Evolutionary conservation across 805 yeast species (phyloP).

Genomic region (Saccharomyces paradoxus): DNA sequence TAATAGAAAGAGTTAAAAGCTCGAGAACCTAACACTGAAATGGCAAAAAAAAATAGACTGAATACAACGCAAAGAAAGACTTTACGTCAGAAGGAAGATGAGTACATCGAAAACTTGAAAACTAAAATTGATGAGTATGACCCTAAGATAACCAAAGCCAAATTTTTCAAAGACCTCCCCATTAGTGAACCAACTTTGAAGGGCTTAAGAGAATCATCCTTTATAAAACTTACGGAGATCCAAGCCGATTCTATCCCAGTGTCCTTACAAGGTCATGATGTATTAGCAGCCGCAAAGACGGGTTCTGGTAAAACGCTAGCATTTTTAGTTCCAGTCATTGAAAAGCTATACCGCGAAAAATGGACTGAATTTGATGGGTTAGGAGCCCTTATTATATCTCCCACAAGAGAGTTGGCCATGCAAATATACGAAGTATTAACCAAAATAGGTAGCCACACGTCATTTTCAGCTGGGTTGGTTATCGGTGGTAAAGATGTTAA

Average conservation of each 20-base stretch:
- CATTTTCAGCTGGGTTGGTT: constrained; percentile 81
- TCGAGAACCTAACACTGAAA: constrained; percentile 6
- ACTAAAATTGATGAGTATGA: constrained; percentile 48
- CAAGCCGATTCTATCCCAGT: constrained; percentile 72
- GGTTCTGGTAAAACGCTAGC: constrained; percentile 84
- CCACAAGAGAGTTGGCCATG: constrained; percentile 85
- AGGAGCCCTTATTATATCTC: constrained; percentile 84
- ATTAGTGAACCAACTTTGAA: constrained; percentile 51
- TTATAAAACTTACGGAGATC: constrained; percentile 73
- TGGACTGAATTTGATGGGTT: constrained; percentile 84
- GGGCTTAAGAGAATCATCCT: constrained; percentile 76
- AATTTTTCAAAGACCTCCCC: constrained; percentile 73
- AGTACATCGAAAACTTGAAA: constrained; percentile 37
- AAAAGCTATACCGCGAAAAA: constrained; percentile 54
- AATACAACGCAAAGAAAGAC: constrained; percentile 33
- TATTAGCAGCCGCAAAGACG: constrained; percentile 83
- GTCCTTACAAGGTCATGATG: constrained; percentile 68
- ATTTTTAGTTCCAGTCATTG: constrained; percentile 73
- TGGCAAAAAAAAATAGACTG: constrained; percentile 34
- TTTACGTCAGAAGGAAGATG: constrained; percentile 31
- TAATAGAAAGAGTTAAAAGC: not conserved
- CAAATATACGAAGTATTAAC: constrained; percentile 82
- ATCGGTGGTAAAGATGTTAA: constrained; percentile 89
- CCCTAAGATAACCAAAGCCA: constrained; percentile 30
- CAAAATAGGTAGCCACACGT: constrained; percentile 67